Evolutionary conservation across 345 rosid genomes (phyloP), one percentile per base, ranked within the genome.

Genomic region (Noccaea caerulescens): DNA sequence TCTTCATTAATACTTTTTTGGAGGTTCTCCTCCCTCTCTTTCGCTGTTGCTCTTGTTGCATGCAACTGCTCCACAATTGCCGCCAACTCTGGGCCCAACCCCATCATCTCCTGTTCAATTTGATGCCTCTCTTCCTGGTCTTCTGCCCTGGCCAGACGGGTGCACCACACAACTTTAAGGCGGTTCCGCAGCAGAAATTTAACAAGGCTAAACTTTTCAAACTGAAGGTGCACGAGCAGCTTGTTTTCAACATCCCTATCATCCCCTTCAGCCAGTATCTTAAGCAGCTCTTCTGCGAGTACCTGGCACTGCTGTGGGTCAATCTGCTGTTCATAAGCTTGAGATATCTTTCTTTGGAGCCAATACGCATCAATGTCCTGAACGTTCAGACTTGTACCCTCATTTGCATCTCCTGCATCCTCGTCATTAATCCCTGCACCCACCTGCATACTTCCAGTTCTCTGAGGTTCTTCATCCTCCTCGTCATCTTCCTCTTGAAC

Each of bases 291-390:
- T 83, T 93, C 97, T 5, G 97, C 95, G 50, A 91, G 90, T 70
- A 81, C 88, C 71, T 87, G 95, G 76, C 97, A 86, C 81, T 84
- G 87, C 53, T 86, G 91, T 27, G 96, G 93, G 73, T 93, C 98
- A 69, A 91, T 89, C 73, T 91, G 82, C 75, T 87, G 92, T n/a
- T 85, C 93, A 76, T 73, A 89, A 66, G 96, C 91, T 80, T 84
- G 95, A 41, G 98, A 89, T 54, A 91, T 85, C 85, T 89, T 87
- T 77, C 98, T 84, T 79, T 93, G 96, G 50, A 93, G 96, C 96
- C 97, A 93, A 80, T 93, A 89, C 33, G 98, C 95, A 83, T 91
- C 97, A 72, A 94, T 87, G 33, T 91, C 99, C 84, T 89, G 97
- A 47, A 89, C 99, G 80, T 88, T 89, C 49, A 91, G 81, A 76